Evolutionary conservation across 2,329 filamentous ascomycete genomes (phyloP).

Genomic region (Eutypa lata): DNA sequence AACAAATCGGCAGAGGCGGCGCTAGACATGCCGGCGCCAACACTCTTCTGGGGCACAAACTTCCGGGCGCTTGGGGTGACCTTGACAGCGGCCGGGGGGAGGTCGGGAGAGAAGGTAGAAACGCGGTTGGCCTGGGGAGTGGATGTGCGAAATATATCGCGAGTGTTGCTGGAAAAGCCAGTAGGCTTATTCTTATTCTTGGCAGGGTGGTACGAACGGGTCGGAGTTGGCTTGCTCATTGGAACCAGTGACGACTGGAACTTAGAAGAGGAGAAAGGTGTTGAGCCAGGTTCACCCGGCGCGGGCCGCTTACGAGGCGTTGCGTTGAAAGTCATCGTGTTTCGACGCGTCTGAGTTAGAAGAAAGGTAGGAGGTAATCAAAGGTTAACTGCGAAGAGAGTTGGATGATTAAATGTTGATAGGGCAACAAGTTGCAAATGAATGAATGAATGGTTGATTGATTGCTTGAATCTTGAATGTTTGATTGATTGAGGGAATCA

Average conservation of each 20-base stretch:
- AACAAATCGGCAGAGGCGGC: constrained; percentile 51
- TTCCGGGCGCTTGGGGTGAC: constrained; percentile 22
- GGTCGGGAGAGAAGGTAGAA: constrained; percentile 25
- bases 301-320: constrained; percentile 26
- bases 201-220: constrained; percentile 15
- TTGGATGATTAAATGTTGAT: neutral
- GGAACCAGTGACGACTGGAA: constrained; percentile 33
- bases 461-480: neutral
- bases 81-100: constrained; percentile 23
- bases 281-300: constrained; percentile 26
- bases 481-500: no score
- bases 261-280: constrained; percentile 26
- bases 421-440: neutral
- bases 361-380: neutral
- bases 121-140: constrained; percentile 23
- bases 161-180: constrained; percentile 14
- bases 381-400: neutral
- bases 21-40: constrained; percentile 47
- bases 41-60: constrained; percentile 34
- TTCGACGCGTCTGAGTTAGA: constrained; percentile 2
- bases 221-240: constrained; percentile 22
- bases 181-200: constrained; percentile 14
- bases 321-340: constrained; percentile 23
- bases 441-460: neutral
- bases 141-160: constrained; percentile 29